Percentiles rank a stretch among this genome's conserved stretches.
phyloP scores from a whole-genome alignment of 2,329 filamentous ascomycete species.

The Gnomoniopsis smithogilvyi region DNA sequence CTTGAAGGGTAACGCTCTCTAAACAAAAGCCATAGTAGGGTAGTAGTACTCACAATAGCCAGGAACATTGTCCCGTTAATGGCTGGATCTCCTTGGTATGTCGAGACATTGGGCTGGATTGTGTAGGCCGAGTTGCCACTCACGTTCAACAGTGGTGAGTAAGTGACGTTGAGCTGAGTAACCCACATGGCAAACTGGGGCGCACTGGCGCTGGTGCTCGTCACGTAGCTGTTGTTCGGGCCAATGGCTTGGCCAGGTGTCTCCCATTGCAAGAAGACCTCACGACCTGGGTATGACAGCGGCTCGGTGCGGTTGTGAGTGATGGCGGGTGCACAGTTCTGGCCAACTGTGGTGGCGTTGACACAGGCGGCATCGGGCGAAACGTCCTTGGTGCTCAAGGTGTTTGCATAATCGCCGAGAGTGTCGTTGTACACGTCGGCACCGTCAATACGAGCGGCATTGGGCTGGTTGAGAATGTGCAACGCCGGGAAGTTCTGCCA shows the following conservation, averaged over 20 bases:
- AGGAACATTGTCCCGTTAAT: conserved; percentile 80
- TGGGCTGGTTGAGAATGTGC: conserved; percentile 72
- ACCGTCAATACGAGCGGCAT: conserved; percentile 64
- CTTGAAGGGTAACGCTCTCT: too few species aligned
- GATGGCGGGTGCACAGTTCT: conserved; percentile 62
- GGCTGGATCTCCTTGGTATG: conserved; percentile 64
- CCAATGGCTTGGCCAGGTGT: conserved; percentile 64
- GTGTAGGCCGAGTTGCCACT: conserved; percentile 59
- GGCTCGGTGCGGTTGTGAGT: conserved; percentile 66
- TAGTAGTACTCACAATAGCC: conserved; percentile 43
- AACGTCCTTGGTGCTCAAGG: conserved; percentile 47
- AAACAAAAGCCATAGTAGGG: neutral
- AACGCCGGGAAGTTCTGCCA: conserved; percentile 85
- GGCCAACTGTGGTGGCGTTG: conserved; percentile 49
- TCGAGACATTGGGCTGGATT: conserved; percentile 67
- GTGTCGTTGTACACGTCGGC: conserved; percentile 63
- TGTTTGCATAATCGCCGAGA: conserved; percentile 54
- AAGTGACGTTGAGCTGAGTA: conserved; percentile 72
- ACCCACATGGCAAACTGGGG: conserved; percentile 75
- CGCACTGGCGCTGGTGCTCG: conserved; percentile 52
- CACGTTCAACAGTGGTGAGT: conserved; percentile 55
- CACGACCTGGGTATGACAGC: conserved; percentile 70
- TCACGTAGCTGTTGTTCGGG: conserved; percentile 81
- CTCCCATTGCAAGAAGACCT: conserved; percentile 73
- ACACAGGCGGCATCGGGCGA: conserved; percentile 49